phyloP scores from a whole-genome alignment of 768 basidiomycete genomes.

The Kockovaella imperatae region DNA sequence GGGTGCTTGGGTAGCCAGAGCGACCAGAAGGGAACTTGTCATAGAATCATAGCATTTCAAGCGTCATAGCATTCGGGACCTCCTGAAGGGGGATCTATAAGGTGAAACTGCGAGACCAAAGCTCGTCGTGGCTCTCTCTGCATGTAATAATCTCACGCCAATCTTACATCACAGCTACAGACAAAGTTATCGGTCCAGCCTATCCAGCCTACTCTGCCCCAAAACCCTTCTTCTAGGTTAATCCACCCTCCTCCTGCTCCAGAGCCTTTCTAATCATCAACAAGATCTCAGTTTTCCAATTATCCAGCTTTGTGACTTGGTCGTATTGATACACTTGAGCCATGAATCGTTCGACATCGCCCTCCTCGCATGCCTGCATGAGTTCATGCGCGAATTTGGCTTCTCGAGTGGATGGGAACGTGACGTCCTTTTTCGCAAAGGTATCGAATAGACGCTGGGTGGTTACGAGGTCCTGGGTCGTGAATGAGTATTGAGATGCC shows the following conservation, averaged over 20 bases:
- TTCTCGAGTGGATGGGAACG: slow-evolving; percentile 82
- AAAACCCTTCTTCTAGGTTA: no score
- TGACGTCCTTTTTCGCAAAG: slow-evolving; percentile 73
- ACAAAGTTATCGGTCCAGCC: no score
- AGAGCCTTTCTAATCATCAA: slow-evolving; percentile 81
- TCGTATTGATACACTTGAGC: slow-evolving; percentile 85
- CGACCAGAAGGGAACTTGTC: no score
- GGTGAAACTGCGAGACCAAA: no score
- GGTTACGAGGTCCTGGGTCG: slow-evolving; percentile 69
- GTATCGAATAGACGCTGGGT: slow-evolving; percentile 68
- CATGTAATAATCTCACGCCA: no score
- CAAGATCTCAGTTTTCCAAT: slow-evolving; percentile 89
- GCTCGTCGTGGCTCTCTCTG: no score
- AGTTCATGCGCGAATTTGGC: slow-evolving; percentile 75
- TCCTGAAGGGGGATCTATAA: no score
- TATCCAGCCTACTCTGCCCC: no score
- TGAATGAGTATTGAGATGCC: neutral
- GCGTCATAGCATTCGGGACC: no score
- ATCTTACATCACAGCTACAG: no score
- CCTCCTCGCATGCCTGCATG: slow-evolving; percentile 66
- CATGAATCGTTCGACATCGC: slow-evolving; percentile 67
- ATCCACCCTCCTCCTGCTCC: slow-evolving; percentile 52
- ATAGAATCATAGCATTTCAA: no score
- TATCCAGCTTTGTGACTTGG: slow-evolving; percentile 83
- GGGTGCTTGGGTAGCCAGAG: no score